Conservation (phyloP, 208 protist genomes). For the Vickermania ingenoplastis region DNA sequence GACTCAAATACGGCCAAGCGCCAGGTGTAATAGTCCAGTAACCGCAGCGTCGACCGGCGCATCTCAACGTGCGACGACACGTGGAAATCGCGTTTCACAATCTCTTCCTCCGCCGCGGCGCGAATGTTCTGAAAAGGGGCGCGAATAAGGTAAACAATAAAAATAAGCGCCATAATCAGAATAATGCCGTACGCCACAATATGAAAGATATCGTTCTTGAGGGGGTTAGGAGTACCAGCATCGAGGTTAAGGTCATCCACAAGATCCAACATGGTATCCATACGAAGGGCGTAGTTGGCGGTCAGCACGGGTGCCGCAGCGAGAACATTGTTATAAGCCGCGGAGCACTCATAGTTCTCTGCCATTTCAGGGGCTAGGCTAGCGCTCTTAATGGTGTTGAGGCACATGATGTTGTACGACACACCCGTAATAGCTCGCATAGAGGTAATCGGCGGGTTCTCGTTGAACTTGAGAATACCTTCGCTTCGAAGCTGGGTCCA, state of each 20-base stretch:
- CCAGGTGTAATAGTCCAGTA: constrained; percentile 10
- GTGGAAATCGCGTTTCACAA: constrained; percentile 3
- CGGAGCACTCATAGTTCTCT: not conserved
- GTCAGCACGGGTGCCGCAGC: not conserved
- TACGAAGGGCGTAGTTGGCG: not conserved
- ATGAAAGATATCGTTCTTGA: not conserved
- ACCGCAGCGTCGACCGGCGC: not conserved
- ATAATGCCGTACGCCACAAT: not conserved
- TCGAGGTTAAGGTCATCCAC: not conserved
- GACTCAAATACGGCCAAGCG: constrained; percentile 4
- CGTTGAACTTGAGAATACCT: constrained; percentile 3
- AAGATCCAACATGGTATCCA: not conserved
- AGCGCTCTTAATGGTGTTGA: not conserved
- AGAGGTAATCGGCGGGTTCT: constrained; percentile 5
- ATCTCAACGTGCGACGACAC: not conserved
- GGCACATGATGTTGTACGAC: constrained; percentile 4
- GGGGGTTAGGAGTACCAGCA: not conserved
- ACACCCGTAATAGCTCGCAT: not conserved
- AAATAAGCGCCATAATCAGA: not conserved
- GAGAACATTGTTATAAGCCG: not conserved
- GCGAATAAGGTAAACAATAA: not conserved
- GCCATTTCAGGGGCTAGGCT: not conserved
- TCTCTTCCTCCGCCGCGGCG: not conserved
- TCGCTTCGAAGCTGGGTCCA: constrained; percentile 5
- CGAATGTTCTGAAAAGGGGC: not conserved